Base-by-base conservation (phyloP, 2,329 filamentous ascomycete genomes). In the Hypoxylon sp. region DNA sequence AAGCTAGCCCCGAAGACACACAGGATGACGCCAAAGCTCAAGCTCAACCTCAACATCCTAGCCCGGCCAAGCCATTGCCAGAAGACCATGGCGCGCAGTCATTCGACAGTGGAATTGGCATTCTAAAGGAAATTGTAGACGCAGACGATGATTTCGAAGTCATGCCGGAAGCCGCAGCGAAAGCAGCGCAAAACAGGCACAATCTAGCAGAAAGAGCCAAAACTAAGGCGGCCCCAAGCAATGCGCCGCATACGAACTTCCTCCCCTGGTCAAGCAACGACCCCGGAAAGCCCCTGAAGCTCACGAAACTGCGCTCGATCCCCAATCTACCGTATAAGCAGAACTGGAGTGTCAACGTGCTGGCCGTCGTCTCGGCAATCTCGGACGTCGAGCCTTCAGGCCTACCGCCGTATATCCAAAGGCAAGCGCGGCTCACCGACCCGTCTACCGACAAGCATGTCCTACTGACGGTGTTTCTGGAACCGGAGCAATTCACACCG, bases 281-380 rank as follows among this genome's bases (percentile, higher is more conserved):
- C 52, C 78, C 74, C 0, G 77, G 78, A 24, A 76, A 74, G 0
- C 83, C 84, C 0, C 76, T 86, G 14, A 86, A 84, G 67, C 81
- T 87, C 26, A 87, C 84, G 0, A 78, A 79, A 2, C 77, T 87
- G 11, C 78, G 78, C 48, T 77, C 80, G 5, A 82, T 87, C 50
- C 83, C 84, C 0, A 77, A 81, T 63, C 79, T 87, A 0, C 85
- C 84, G 1, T 87, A 85, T 74, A 82, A 82, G 55, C 84, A 87
- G 62, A 87, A 87, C 71, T 88, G 84, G 85, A 83, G 82, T 46
- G 80, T 84, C 73, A 87, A 87, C 65, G 77, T 86, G 5, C 80
- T 88, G 2, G 84, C 80, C 57, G 78, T 87, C n/a, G 64, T 87
- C 2, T 75, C 78, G 0, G 80, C 80, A 1, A 74, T 87, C 2